Conservation (phyloP, 495 filamentous ascomycete species). For the Daldinia loculata region DNA sequence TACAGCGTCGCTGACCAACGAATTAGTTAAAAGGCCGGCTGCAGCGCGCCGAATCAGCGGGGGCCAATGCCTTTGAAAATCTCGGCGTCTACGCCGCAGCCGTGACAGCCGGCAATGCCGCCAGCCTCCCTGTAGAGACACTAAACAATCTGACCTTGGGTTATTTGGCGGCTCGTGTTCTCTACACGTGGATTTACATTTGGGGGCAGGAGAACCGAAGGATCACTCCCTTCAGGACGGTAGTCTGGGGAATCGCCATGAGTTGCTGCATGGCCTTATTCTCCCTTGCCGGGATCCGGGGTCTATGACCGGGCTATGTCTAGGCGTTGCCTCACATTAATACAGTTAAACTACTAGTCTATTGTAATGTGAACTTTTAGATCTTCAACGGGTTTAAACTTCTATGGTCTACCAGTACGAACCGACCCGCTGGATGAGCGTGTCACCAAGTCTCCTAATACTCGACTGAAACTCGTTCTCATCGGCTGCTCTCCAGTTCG, state of each 20-base stretch:
- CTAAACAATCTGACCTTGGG: slow-evolving; percentile 54
- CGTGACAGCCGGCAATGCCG: slow-evolving; percentile 60
- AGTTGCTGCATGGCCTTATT: slow-evolving; percentile 49
- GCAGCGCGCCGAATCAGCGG: slow-evolving; percentile 57
- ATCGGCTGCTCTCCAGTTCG: slow-evolving; percentile 56
- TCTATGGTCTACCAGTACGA: neutral
- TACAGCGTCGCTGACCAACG: slow-evolving; percentile 7
- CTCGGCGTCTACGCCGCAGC: slow-evolving; percentile 59
- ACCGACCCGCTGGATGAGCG: slow-evolving; percentile 21
- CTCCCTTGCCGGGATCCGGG: slow-evolving; percentile 50
- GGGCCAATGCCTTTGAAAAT: slow-evolving; percentile 60
- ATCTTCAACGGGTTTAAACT: neutral
- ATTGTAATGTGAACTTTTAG: neutral
- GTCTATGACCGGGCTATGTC: neutral
- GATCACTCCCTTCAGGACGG: slow-evolving; percentile 47
- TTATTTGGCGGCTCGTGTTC: slow-evolving; percentile 53
- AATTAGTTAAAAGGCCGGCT: slow-evolving; percentile 45
- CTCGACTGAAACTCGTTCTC: slow-evolving; percentile 54
- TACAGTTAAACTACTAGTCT: no score
- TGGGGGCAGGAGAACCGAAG: slow-evolving; percentile 49
- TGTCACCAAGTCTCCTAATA: slow-evolving; percentile 56
- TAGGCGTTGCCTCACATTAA: no score
- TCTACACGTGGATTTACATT: slow-evolving; percentile 60
- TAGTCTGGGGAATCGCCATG: slow-evolving; percentile 51
- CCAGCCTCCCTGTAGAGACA: slow-evolving; percentile 42